Percentiles rank a stretch among this genome's conserved stretches.
Conservation (phyloP, 2,329 filamentous ascomycete species). For the Corinectria fuckeliana region DNA sequence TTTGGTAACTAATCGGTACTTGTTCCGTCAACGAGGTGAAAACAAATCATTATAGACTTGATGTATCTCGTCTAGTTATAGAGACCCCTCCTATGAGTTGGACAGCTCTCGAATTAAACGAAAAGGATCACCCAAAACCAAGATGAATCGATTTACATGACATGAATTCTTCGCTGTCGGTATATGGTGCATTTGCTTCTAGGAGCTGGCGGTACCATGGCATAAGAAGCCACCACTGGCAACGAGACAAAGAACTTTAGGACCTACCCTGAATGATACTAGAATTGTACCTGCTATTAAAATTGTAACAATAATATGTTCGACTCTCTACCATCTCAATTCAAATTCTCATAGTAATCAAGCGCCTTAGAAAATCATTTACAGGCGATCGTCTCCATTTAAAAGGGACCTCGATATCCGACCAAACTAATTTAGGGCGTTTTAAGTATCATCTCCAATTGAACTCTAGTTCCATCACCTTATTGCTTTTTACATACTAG, state of each 20-base stretch:
- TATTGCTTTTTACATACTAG: neutral
- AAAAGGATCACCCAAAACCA: neutral
- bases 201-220: neutral
- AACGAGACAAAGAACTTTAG: too few relatives aligned
- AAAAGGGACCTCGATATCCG: neutral
- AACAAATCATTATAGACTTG: neutral
- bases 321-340: neutral
- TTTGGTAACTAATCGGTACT: conserved; percentile 7
- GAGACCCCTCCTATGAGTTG: neutral
- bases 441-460: neutral
- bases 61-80: neutral
- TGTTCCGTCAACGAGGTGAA: neutral
- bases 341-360: neutral
- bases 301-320: neutral
- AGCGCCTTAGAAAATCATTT: too few relatives aligned
- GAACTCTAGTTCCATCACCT: neutral
- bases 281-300: neutral
- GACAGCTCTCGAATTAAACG: neutral
- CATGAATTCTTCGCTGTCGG: neutral
- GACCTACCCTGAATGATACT: neutral
- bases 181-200: neutral
- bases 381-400: neutral
- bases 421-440: neutral
- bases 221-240: neutral
- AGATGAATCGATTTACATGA: neutral